phyloP scores from a whole-genome alignment of 2,329 filamentous ascomycete genomes.

The Fusarium sp. region DNA sequence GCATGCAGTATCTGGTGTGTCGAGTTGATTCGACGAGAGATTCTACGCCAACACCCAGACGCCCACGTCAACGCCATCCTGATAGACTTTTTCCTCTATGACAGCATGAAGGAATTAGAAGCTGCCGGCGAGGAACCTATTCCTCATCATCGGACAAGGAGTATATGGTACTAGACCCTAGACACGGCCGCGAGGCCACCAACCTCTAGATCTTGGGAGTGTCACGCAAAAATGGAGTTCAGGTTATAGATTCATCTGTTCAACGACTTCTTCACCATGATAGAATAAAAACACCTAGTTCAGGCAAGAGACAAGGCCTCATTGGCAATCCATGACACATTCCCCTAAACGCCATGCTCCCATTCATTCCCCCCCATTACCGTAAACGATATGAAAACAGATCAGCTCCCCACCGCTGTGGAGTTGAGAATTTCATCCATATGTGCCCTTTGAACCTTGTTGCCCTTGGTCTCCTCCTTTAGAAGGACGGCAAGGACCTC shows the following conservation, averaged over 20 bases:
- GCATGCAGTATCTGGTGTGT: constrained; percentile 97
- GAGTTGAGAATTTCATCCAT: constrained; percentile 76
- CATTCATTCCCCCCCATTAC: constrained; percentile 21
- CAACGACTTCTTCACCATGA: constrained; percentile 13
- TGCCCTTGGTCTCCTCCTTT: constrained; percentile 72
- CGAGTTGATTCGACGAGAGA: constrained; percentile 87
- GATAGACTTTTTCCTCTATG: constrained; percentile 98
- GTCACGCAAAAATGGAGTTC: constrained; percentile 19
- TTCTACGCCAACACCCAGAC: constrained; percentile 77
- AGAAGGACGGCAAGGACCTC: constrained; percentile 90
- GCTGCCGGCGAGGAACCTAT: constrained; percentile 64
- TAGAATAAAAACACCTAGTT: constrained; percentile 35
- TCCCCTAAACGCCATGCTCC: constrained; percentile 40
- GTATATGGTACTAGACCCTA: constrained; percentile 84
- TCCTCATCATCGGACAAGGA: constrained; percentile 89
- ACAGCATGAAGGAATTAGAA: constrained; percentile 90
- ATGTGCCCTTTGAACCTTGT: constrained; percentile 74
- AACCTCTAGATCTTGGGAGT: constrained; percentile 16
- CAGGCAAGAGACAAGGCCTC: constrained; percentile 33
- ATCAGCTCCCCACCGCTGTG: constrained; percentile 54
- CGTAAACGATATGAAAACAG: neutral
- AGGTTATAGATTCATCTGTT: constrained; percentile 34
- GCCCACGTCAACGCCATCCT: constrained; percentile 85
- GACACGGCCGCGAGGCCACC: constrained; percentile 16
- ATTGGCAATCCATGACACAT: constrained; percentile 26